Conservation (phyloP, 163 green algal species). For the Scenedesmus sp. region DNA sequence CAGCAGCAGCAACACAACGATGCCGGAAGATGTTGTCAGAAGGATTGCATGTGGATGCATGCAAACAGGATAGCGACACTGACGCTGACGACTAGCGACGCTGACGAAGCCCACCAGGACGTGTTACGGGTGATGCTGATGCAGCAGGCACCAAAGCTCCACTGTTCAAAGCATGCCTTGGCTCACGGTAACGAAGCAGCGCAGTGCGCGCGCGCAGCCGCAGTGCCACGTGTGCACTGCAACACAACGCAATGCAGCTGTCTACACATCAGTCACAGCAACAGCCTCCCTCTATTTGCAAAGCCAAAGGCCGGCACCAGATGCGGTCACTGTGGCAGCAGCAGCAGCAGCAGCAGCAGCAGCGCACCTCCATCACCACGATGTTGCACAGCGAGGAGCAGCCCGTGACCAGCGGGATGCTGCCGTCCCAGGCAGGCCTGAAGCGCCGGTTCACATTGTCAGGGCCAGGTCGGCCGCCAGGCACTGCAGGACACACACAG, state of each 20-base stretch:
- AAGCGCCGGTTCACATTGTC: conserved; percentile 21
- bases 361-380: conserved; percentile 40
- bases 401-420: neutral
- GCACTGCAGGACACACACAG: conserved; percentile 20
- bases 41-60: neutral
- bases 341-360: conserved; percentile 60
- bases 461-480: neutral
- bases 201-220: no score
- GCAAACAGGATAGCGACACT: no score
- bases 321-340: neutral
- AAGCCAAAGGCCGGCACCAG: neutral
- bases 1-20: neutral
- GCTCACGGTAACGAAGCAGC: no score
- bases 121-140: no score
- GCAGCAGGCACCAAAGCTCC: no score
- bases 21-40: neutral
- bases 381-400: conserved; percentile 44
- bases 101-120: no score
- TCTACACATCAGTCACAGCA: no score
- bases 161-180: no score
- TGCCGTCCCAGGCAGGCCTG: neutral
- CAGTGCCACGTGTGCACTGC: no score
- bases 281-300: no score
- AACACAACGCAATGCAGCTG: no score
- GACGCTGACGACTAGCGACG: no score